Base-by-base conservation (phyloP, 768 basidiomycete genomes). In the Rhodotorula sphaerocarpa region DNA sequence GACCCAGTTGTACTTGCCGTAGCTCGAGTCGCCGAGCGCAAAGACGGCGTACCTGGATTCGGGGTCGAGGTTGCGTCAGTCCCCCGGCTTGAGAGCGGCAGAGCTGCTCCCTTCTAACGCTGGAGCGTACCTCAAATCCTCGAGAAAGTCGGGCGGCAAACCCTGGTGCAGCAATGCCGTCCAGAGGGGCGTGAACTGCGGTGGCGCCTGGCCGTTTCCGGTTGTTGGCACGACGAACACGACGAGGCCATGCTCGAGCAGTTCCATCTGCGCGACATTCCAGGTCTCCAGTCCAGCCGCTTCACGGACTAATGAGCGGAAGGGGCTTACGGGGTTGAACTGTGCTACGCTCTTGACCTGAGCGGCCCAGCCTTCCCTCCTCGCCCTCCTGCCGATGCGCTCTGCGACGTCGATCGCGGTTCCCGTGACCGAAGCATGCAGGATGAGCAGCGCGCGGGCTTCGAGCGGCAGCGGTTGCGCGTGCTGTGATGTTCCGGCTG, bases 1-100 rank as follows among this genome's bases (percentile, higher is more conserved):
- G 0, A 90, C 86, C 90, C 90, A 95, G 73, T 88, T 90, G 65
- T 90, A 93, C 66, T 85, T 86, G 67, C 89, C 87, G 70, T 93
- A 95, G 0, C 85, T 80, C 3, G 85, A 83, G 72, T 92, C 90
- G 6, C 90, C 90, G 9, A 93, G 79, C 0, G 86, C 90, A 70
- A 92, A 90, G 7, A 90, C 83, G 2, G 86, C 80, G 73, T 87
- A 91, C 0, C 78, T 74, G 63, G 30, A 2, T 20, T 2, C 2
- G 20, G 12, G 30, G 33, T 34, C 28, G n/a, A n/a, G n/a, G n/a
- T 21, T 25, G 14, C 16, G 52, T 60, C 34, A 46, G 33, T 7
- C 31, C 1, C 9, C 3, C n/a, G 4, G 7, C 20, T 3, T 18
- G 14, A 7, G 36, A 9, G 10, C 16, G 36, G n/a, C n/a, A n/a